Conservation (phyloP, 257 asterid species). For the Nicotiana attenuata region DNA sequence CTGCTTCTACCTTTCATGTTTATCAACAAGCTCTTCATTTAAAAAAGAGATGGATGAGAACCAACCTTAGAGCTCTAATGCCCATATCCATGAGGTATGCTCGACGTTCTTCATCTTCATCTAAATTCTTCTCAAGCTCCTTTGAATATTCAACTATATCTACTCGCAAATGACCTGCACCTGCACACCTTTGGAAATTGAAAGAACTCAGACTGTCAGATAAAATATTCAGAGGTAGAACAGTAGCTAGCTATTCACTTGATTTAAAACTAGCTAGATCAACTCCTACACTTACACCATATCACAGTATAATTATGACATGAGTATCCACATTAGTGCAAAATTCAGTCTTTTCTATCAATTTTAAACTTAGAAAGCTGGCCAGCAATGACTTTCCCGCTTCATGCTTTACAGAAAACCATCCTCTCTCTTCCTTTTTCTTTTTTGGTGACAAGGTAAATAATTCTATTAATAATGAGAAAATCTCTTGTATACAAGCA, state of each 20-base stretch:
- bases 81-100: slow-evolving; percentile 86
- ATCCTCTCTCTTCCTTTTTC: not conserved
- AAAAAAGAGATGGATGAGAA: not conserved
- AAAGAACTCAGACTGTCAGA: not conserved
- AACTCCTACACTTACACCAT: not conserved
- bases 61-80: slow-evolving; percentile 79
- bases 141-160: slow-evolving; percentile 64
- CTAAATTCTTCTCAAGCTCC: slow-evolving; percentile 62
- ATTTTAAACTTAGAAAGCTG: not conserved
- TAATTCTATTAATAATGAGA: not conserved
- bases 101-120: slow-evolving; percentile 60
- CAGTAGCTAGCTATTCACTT: not conserved
- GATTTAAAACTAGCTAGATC: not conserved
- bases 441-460: not conserved
- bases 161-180: slow-evolving; percentile 92
- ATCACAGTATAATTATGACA: not conserved
- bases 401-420: not conserved
- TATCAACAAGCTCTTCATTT: not conserved
- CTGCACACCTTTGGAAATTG: slow-evolving; percentile 64
- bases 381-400: not conserved
- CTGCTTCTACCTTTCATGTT: slow-evolving; percentile 8
- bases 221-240: not conserved
- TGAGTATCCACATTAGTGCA: not conserved
- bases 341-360: not conserved
- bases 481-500: not conserved